Base-by-base conservation (phyloP, 2,329 filamentous ascomycete species). In the Claviceps maximensis region DNA sequence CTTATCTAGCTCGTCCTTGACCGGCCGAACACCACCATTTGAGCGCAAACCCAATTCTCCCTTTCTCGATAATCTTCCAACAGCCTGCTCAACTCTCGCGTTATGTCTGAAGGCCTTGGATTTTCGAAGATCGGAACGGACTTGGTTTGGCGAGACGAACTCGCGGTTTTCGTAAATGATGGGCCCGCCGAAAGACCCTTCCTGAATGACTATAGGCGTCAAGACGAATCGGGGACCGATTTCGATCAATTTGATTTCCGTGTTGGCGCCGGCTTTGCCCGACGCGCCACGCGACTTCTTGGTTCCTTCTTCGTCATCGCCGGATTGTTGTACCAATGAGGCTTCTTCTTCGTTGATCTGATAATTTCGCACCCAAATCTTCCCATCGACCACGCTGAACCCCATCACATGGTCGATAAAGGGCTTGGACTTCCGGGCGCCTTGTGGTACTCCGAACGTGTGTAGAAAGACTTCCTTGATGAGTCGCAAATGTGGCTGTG, bases 121-220 rank as follows among this genome's bases (percentile, higher is more conserved):
- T 69, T 81, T 75, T 60, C 88, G 77, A 60, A 95, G 69, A 58
- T 97, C 93, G 42, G 88, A 77, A 59, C 93, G 79, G 58, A 97
- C 82, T 71, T 96, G 88, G 79, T 98, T 98, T 10, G 93, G 93
- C 60, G 86, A 93, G 52, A 98, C 87, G 63, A 95, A 98, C 68
- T 95, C 86, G 76, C 89, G 93, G 74, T 97, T 97, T 75, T 97
- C 89, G 72, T 95, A 98, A 64, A 98, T 94, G 58, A 97, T 89
- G 3, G 93, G 91, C 0, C 93, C 93, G 52, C 91, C 91, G 61
- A 98, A 97, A 56, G 87, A 90, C 45, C 89, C 89, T 67, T 98
- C 93, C 61, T 95, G 83, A 59, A 97, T 95, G 54, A 97, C 83
- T 59, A 96, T 96, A 1, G 93, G 91, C 27, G 89, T 96, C 50